phyloP scores from a whole-genome alignment of 768 basidiomycete genomes.

The Serpula lacrymans region DNA sequence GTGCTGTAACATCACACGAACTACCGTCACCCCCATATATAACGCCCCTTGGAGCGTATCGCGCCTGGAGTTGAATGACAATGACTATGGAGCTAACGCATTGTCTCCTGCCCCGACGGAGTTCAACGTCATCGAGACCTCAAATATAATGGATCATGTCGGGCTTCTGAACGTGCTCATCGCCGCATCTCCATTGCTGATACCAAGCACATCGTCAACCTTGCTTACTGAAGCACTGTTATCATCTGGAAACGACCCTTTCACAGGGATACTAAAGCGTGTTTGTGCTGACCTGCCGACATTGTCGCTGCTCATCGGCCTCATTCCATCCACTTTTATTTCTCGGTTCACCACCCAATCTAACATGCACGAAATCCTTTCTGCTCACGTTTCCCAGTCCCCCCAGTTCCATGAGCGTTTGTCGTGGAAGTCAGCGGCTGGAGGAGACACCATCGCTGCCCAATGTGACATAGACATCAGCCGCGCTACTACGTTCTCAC shows the following conservation, averaged over 20 bases:
- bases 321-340: constrained; percentile 21
- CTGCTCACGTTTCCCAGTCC: background rate
- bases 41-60: constrained; percentile 21
- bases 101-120: constrained; percentile 18
- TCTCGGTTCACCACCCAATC: constrained; percentile 28
- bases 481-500: constrained; percentile 9
- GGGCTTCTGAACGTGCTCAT: constrained; percentile 26
- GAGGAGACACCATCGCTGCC: background rate
- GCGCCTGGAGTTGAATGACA: constrained; percentile 19
- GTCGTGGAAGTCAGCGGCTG: constrained; percentile 19
- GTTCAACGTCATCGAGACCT: constrained; percentile 32
- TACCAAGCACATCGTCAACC: constrained; percentile 17
- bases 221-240: constrained; percentile 28
- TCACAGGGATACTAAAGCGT: constrained; percentile 15
- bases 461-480: background rate
- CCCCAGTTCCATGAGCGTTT: constrained; percentile 21
- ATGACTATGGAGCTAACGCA: constrained; percentile 14
- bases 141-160: constrained; percentile 28
- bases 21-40: constrained; percentile 15
- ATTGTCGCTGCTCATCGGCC: constrained; percentile 22
- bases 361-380: constrained; percentile 19
- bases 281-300: constrained; percentile 26
- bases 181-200: constrained; percentile 20
- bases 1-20: constrained; percentile 6
- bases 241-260: constrained; percentile 6